Evolutionary conservation across 768 basidiomycete genomes (phyloP), one percentile per base, ranked within the genome.

Genomic region (Tephrocybe sp.): DNA sequence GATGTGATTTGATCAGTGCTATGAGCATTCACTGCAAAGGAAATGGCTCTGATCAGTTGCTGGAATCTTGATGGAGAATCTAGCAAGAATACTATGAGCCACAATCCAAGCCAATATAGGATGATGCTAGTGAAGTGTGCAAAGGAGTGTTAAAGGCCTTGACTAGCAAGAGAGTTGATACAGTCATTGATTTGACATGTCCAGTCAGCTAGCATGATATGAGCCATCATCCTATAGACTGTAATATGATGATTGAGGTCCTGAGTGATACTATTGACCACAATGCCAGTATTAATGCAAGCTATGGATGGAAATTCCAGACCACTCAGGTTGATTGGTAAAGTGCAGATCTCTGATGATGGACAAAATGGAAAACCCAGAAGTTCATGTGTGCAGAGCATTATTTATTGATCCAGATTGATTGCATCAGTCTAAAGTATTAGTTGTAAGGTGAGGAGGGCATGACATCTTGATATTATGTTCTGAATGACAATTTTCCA

Each of bases 181-280:
- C 51, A 56, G 5, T 30, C n/a, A 21, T 58, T 60, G 12, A 50
- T 37, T 2, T 43, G 9, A 18, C 61, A 62, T 0, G 45, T 55
- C 61, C 57, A 62, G 30, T 62, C 58, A 3, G 54, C 45, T 5
- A 59, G 37, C 2, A 54, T 62, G 8, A 62, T 58, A 3, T 10
- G 24, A 4, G 54, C 57, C 58, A 61, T 57, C 1, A 23, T 50
- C 0, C 57, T 30, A 20, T 56, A 68, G 0, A 51, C 43, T 0
- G 28, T 20, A 9, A 66, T 59, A 10, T 62, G 62, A 24, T 65
- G 64, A 30, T 66, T 65, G 0, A 66, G 58, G 28, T 68, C 62
- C 0, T 60, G 53, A 3, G n/a, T 18, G 0, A 67, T 48, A 0
- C 65, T 63, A 15, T 59, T 30, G 0, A 66, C 42, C 0, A 61